phyloP scores from a whole-genome alignment of 2,329 filamentous ascomycete genomes.

The Cercospora janseana region DNA sequence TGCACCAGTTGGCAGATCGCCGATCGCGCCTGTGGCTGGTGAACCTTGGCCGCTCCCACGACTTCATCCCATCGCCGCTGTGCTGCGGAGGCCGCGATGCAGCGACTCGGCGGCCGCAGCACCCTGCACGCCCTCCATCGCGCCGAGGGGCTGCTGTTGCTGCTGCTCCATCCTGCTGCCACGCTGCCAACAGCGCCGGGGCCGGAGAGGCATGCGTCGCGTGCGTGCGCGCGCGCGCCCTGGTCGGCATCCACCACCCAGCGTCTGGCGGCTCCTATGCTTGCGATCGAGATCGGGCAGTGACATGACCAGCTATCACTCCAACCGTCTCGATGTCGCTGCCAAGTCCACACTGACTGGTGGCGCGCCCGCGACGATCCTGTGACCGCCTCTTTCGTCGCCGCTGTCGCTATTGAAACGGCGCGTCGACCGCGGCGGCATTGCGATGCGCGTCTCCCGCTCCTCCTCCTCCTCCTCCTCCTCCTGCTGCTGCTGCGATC shows the following conservation, averaged over 20 bases:
- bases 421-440: not conserved
- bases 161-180: not conserved
- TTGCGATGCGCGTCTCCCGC: too few relatives aligned
- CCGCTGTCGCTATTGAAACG: conserved; percentile 3
- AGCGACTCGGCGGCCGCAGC: too few relatives aligned
- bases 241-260: not conserved
- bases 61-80: not conserved
- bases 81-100: not conserved
- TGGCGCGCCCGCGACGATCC: conserved; percentile 5
- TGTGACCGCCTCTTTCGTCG: conserved; percentile 2
- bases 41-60: not conserved
- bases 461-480: too few relatives aligned
- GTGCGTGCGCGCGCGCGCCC: too few relatives aligned
- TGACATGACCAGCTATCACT: too few relatives aligned
- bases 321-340: not conserved
- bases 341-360: not conserved
- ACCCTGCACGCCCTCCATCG: not conserved
- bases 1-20: not conserved
- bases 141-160: too few relatives aligned
- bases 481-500: too few relatives aligned
- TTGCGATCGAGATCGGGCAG: conserved; percentile 3
- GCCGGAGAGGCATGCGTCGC: not conserved
- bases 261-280: not conserved
- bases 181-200: not conserved
- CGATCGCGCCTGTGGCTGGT: conserved; percentile 2